Percentiles rank a stretch among this genome's conserved stretches.
Evolutionary conservation across 2,329 filamentous ascomycete genomes (phyloP).

Genomic region (Zasmidium angulare): DNA sequence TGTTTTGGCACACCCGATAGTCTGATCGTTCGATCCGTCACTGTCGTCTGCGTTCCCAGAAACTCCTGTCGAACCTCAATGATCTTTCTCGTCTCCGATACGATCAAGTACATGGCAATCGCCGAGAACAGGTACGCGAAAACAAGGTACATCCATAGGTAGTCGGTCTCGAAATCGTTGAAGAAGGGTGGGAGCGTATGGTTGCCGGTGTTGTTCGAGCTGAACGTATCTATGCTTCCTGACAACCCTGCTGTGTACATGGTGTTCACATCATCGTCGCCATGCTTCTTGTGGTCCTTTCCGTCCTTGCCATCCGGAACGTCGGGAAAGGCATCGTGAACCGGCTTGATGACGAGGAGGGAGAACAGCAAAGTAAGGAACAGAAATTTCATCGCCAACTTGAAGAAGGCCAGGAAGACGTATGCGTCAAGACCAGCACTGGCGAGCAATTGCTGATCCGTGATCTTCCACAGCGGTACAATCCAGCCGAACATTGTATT

Average conservation of each 20-base stretch:
- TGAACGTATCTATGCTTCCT: conserved; percentile 8
- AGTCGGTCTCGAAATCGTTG: conserved; percentile 49
- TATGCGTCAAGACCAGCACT: conserved; percentile 93
- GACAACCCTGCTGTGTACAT: conserved; percentile 10
- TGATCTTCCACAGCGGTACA: conserved; percentile 76
- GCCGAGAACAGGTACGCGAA: conserved; percentile 92
- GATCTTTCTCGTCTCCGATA: conserved; percentile 78
- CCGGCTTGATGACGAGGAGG: conserved; percentile 75
- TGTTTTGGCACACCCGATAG: conserved; percentile 82
- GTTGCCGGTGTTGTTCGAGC: conserved; percentile 6
- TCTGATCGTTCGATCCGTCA: conserved; percentile 91
- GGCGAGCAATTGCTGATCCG: conserved; percentile 83
- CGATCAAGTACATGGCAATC: conserved; percentile 78
- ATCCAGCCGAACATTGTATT: conserved; percentile 93
- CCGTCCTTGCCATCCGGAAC: conserved; percentile 29
- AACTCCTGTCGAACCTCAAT: conserved; percentile 87
- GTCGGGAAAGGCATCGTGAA: conserved; percentile 68
- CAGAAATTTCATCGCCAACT: conserved; percentile 86
- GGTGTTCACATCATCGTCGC: conserved; percentile 6
- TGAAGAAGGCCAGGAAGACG: conserved; percentile 94
- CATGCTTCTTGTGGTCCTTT: conserved; percentile 23
- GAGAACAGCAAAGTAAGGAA: conserved; percentile 78
- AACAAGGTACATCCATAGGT: conserved; percentile 89
- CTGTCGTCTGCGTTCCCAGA: conserved; percentile 87
- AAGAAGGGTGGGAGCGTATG: conserved; percentile 16